phyloP scores from a whole-genome alignment of 2,329 filamentous ascomycete genomes.

The Hypoxylon sp. region DNA sequence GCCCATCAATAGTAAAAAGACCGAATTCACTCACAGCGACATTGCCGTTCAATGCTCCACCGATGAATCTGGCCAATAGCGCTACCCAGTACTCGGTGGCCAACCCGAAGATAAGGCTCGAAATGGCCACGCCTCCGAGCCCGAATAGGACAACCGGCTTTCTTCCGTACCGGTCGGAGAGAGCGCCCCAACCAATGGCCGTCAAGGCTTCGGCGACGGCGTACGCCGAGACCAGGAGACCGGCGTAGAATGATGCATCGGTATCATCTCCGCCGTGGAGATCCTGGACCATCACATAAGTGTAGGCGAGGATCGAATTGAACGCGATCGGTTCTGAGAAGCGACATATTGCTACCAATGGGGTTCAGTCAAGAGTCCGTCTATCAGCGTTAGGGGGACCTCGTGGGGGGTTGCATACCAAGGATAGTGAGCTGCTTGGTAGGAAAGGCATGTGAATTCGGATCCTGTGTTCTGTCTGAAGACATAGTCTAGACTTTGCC shows the following conservation, averaged over 20 bases:
- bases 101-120: slow-evolving; percentile 60
- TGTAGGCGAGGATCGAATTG: slow-evolving; percentile 63
- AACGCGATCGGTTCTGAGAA: slow-evolving; percentile 64
- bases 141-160: slow-evolving; percentile 57
- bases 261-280: slow-evolving; percentile 57
- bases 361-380: slow-evolving; percentile 4
- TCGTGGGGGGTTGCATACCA: slow-evolving; percentile 49
- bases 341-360: slow-evolving; percentile 59
- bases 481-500: slow-evolving; percentile 29
- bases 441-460: slow-evolving; percentile 56
- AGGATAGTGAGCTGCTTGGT: slow-evolving; percentile 62
- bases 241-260: slow-evolving; percentile 64
- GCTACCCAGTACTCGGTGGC: slow-evolving; percentile 61
- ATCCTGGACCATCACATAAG: slow-evolving; percentile 60
- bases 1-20: no score
- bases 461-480: slow-evolving; percentile 35
- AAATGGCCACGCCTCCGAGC: slow-evolving; percentile 57
- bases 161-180: slow-evolving; percentile 60
- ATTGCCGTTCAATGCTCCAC: slow-evolving; percentile 59
- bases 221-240: slow-evolving; percentile 63
- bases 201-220: slow-evolving; percentile 61
- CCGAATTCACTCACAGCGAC: slow-evolving; percentile 52
- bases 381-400: neutral
- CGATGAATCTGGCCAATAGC: slow-evolving; percentile 59
- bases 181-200: slow-evolving; percentile 60